phyloP scores from a whole-genome alignment of 2,329 filamentous ascomycete genomes.

The Annulohypoxylon truncatum region DNA sequence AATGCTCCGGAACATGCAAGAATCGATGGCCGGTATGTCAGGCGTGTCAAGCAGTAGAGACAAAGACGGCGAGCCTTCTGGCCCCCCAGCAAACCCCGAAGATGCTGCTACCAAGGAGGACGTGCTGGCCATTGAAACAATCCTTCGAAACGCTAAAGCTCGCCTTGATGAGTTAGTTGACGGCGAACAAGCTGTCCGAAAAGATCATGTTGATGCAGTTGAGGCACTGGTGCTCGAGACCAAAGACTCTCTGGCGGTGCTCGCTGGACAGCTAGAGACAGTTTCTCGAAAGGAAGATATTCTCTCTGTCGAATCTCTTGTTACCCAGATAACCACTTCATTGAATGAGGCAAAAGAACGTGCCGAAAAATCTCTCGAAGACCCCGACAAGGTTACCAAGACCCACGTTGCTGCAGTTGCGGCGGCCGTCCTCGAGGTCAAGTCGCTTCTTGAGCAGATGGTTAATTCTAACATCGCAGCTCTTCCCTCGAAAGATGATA shows the following conservation, averaged over 20 bases:
- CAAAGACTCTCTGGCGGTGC: slow-evolving; percentile 75
- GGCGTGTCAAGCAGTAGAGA: slow-evolving; percentile 28
- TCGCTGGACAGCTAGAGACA: slow-evolving; percentile 75
- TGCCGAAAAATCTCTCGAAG: slow-evolving; percentile 64
- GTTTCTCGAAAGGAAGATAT: slow-evolving; percentile 84
- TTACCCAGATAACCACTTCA: slow-evolving; percentile 79
- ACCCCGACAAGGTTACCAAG: slow-evolving; percentile 78
- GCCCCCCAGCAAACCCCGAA: slow-evolving; percentile 46
- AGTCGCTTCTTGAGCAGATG: slow-evolving; percentile 79
- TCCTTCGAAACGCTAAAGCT: slow-evolving; percentile 88
- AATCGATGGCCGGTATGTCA: slow-evolving; percentile 51
- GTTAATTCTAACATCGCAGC: slow-evolving; percentile 75
- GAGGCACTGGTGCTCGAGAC: slow-evolving; percentile 77
- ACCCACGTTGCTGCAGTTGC: slow-evolving; percentile 85
- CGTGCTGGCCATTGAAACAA: slow-evolving; percentile 88
- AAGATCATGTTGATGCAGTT: slow-evolving; percentile 73
- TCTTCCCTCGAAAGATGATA: slow-evolving; percentile 80
- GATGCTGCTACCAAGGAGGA: slow-evolving; percentile 81
- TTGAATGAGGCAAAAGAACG: slow-evolving; percentile 79
- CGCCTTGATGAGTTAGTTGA: slow-evolving; percentile 85
- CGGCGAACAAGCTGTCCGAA: slow-evolving; percentile 75
- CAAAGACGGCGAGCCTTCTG: slow-evolving; percentile 41
- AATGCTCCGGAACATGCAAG: slow-evolving; percentile 60
- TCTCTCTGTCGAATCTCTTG: slow-evolving; percentile 77
- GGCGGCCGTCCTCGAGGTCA: slow-evolving; percentile 85